Evolutionary conservation across 495 filamentous ascomycete species (phyloP).

Genomic region (Penicillium bialowiezense): DNA sequence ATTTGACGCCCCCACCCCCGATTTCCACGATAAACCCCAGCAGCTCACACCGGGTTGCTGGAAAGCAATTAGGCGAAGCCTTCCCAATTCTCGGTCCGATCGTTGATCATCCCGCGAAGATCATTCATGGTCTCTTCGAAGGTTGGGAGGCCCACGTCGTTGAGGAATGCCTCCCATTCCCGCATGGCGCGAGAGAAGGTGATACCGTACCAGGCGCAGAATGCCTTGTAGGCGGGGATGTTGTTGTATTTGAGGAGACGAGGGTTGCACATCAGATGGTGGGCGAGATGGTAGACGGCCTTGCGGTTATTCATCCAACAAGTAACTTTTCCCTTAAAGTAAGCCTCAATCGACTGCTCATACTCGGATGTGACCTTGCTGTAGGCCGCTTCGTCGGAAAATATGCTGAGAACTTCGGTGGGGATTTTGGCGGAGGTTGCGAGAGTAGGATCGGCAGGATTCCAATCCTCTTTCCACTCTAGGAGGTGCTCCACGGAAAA

Average conservation of each 20-base stretch:
- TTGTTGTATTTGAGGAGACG: background rate
- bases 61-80: background rate
- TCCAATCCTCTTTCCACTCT: conserved; percentile 15
- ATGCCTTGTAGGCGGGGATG: conserved; percentile 13
- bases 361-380: conserved; percentile 7
- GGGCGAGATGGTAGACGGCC: background rate
- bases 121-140: conserved; percentile 28
- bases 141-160: conserved; percentile 14
- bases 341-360: conserved; percentile 2
- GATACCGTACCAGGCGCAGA: conserved; percentile 21
- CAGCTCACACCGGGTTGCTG: background rate
- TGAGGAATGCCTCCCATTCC: conserved; percentile 21
- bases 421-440: conserved; percentile 21
- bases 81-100: conserved; percentile 20
- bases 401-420: conserved; percentile 2
- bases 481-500: conserved; percentile 25
- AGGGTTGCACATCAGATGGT: conserved; percentile 2
- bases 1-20: background rate
- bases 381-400: conserved; percentile 15
- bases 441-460: conserved; percentile 13
- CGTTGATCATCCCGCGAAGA: conserved; percentile 17
- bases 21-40: too few relatives aligned
- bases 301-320: conserved; percentile 1
- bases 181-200: conserved; percentile 21
- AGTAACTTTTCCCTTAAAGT: conserved; percentile 4